These are phyloP conservation scores for Micractinium sp. DNA, from an alignment of 139 green algal species.

Conservation along the genomic window DNA sequence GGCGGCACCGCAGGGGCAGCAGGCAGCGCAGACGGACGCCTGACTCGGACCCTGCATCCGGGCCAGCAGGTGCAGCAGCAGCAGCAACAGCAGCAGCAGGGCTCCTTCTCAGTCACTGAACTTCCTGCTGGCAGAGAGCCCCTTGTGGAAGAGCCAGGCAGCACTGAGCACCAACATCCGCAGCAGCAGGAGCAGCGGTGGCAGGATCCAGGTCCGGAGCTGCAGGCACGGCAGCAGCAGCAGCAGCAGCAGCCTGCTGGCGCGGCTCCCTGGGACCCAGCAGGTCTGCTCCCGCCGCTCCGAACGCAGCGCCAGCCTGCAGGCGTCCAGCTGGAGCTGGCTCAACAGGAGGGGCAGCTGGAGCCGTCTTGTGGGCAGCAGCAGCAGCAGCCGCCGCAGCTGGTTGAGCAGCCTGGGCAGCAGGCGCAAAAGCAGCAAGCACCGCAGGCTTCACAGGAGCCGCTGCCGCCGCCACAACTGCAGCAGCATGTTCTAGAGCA, in stretches of 20 bases:
- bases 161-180: not conserved
- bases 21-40: not conserved
- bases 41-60: not conserved
- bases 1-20: not conserved
- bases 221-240: not conserved
- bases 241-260: not conserved
- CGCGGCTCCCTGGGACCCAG: not conserved
- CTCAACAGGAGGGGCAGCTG: not conserved
- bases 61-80: not conserved
- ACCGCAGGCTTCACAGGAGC: not conserved
- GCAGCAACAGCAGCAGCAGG: not conserved
- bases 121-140: not conserved
- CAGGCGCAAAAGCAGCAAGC: not conserved
- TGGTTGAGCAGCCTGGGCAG: not conserved
- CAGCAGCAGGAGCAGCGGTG: not conserved
- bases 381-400: not conserved
- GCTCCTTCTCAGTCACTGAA: constrained; percentile 1
- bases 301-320: no score
- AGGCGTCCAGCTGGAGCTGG: no score
- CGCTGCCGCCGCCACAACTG: not conserved
- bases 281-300: not conserved
- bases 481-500: not conserved
- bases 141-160: not conserved
- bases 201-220: not conserved
- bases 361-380: not conserved